These are phyloP conservation scores for Acanthamoeba lugdunensis DNA, from an alignment of 208 protist genomes.

Conservation along the genomic window DNA sequence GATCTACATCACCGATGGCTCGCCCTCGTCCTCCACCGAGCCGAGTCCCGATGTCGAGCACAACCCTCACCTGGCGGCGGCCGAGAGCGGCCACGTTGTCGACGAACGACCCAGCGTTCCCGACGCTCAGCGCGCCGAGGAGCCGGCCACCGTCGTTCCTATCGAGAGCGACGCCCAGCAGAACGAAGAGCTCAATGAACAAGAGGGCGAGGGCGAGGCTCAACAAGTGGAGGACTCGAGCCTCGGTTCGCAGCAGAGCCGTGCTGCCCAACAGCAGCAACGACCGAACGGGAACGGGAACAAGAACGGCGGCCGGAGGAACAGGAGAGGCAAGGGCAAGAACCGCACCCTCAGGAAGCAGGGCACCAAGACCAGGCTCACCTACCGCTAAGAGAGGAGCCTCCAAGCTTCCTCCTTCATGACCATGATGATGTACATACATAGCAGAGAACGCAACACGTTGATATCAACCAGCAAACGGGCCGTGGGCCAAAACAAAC, in stretches of 20 bases:
- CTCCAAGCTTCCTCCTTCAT: not conserved
- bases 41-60: not conserved
- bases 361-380: not conserved
- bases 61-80: not conserved
- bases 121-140: not conserved
- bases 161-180: not conserved
- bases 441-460: not conserved
- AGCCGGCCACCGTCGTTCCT: not conserved
- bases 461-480: not conserved
- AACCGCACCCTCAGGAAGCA: conserved; percentile 38
- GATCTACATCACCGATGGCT: conserved; percentile 9
- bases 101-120: not conserved
- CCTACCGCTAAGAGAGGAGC: not conserved
- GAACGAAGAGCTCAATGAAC: not conserved
- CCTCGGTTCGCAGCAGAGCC: not conserved
- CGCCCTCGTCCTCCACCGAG: not conserved
- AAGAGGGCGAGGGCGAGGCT: not conserved
- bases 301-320: not conserved
- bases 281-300: not conserved
- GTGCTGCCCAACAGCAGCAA: not conserved
- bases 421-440: not conserved
- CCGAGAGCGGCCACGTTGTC: not conserved
- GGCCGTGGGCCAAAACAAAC: not conserved
- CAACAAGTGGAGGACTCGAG: not conserved
- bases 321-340: conserved; percentile 18